phyloP scores from a whole-genome alignment of 345 rosid species.

The Moricandia moricandioides region DNA sequence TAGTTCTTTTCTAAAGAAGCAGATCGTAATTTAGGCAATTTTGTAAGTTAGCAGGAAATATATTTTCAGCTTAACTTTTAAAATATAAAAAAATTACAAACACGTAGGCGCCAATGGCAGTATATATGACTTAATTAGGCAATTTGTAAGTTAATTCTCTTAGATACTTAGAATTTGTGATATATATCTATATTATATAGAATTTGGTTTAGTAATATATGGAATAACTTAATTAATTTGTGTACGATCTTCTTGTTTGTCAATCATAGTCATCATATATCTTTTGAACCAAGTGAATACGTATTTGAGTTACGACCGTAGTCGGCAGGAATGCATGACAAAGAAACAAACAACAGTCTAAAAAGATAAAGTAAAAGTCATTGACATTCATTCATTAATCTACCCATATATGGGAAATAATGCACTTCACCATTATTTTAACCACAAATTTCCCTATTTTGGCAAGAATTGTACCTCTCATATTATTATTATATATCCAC shows the following conservation, averaged over 20 bases:
- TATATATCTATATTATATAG: too few relatives aligned
- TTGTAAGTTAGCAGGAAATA: conserved; percentile 5
- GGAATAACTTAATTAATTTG: too few relatives aligned
- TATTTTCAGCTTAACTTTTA: not conserved
- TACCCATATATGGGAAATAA: conserved; percentile 20
- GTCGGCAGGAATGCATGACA: conserved; percentile 35
- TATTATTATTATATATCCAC: too few relatives aligned
- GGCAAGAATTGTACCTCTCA: not conserved
- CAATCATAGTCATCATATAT: not conserved
- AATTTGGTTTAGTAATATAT: too few relatives aligned
- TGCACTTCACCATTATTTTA: not conserved
- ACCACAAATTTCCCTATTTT: conserved; percentile 19
- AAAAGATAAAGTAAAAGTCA: conserved; percentile 22
- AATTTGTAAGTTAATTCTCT: not conserved
- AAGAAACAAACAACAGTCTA: not conserved
- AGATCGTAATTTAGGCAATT: conserved; percentile 14
- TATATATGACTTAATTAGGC: not conserved
- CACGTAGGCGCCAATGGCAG: not conserved
- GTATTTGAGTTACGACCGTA: conserved; percentile 15
- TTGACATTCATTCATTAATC: conserved; percentile 12
- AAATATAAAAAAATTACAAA: not conserved
- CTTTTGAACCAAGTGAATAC: conserved; percentile 1
- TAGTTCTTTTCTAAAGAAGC: conserved; percentile 10
- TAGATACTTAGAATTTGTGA: not conserved
- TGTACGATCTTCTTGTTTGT: not conserved